Evolutionary conservation across 2,329 filamentous ascomycete species (phyloP).

Genomic region (Helotiales sp.): DNA sequence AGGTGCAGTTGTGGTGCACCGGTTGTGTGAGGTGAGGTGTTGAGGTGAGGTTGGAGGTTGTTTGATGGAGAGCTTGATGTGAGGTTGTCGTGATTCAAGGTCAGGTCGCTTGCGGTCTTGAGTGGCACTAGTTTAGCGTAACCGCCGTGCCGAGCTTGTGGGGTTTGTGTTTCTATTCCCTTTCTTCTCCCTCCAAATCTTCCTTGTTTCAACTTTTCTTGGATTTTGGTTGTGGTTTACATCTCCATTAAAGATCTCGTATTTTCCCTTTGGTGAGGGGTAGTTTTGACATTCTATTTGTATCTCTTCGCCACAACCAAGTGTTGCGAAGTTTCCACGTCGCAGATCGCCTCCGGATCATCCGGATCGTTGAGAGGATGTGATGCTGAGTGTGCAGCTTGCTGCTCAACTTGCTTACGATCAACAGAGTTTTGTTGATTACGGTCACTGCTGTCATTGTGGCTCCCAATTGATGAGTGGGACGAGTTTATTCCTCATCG

Average conservation of each 20-base stretch:
- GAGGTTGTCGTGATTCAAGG: not conserved
- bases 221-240: not conserved
- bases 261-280: not conserved
- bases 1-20: not conserved
- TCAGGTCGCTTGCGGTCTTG: not conserved
- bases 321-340: not conserved
- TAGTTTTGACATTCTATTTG: too few species aligned
- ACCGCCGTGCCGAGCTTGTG: slow-evolving; percentile 4
- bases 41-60: not conserved
- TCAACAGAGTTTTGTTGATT: not conserved
- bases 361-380: not conserved
- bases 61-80: not conserved
- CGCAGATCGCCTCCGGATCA: not conserved
- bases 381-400: not conserved
- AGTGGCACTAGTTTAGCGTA: slow-evolving; percentile 9
- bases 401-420: not conserved
- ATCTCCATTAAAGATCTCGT: not conserved
- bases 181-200: not conserved
- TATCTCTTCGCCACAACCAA: too few species aligned
- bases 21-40: not conserved
- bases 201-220: not conserved
- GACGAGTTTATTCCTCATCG: too few species aligned
- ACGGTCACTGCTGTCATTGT: not conserved
- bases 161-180: not conserved
- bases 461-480: too few species aligned